Evolutionary conservation across 495 filamentous ascomycete genomes (phyloP).

Genomic region (Aspergillus affinis): DNA sequence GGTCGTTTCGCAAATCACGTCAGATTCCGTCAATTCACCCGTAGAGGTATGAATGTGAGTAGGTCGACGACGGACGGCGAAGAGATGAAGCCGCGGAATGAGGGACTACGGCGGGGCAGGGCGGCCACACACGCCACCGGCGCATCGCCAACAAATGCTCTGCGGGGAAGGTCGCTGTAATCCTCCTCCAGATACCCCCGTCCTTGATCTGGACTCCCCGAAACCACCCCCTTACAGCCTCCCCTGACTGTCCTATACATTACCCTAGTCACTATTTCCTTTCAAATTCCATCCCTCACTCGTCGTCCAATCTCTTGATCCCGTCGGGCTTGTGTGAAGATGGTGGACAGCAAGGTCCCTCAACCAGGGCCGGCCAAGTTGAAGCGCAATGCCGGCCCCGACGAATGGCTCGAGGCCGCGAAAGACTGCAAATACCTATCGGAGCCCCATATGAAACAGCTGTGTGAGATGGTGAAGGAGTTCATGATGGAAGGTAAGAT

Average conservation of each 20-base stretch:
- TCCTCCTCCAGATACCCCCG: no score
- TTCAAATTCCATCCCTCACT: slow-evolving; percentile 9
- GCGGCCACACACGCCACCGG: neutral
- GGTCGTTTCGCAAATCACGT: no score
- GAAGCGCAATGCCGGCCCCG: slow-evolving; percentile 76
- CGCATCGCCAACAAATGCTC: no score
- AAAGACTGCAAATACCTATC: slow-evolving; percentile 97
- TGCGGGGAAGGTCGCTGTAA: neutral
- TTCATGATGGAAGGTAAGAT: slow-evolving; percentile 89
- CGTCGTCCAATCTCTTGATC: slow-evolving; percentile 10
- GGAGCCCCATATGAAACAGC: slow-evolving; percentile 93
- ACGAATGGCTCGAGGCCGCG: slow-evolving; percentile 93
- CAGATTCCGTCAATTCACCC: neutral
- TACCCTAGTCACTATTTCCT: neutral
- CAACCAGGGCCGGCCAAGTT: slow-evolving; percentile 89
- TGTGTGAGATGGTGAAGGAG: slow-evolving; percentile 98
- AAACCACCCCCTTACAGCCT: no score
- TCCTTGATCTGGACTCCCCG: neutral
- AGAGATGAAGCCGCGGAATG: neutral
- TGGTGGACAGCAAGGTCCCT: slow-evolving; percentile 64
- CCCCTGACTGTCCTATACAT: neutral
- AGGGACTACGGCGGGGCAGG: neutral
- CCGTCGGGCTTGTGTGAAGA: slow-evolving; percentile 19
- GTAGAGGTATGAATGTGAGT: neutral
- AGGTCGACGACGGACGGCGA: neutral